Evolutionary conservation across 1,139 yeast species (phyloP).

Genomic region (Saccharomycopsis hybrid): DNA sequence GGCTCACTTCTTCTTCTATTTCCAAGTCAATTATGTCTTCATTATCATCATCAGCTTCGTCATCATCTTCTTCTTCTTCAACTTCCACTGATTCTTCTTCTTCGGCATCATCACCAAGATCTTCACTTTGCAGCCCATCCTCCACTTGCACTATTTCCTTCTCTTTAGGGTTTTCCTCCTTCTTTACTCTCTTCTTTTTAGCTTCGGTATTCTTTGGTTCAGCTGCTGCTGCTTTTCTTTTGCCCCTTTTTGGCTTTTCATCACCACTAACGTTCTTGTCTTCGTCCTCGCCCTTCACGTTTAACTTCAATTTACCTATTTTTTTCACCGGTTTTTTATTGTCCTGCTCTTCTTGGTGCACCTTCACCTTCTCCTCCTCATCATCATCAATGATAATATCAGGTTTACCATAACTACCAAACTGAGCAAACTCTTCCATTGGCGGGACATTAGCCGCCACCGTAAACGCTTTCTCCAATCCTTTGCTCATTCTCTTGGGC

Average conservation of each 20-base stretch:
- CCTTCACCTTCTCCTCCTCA: not conserved
- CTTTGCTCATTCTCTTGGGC: constrained; percentile 28
- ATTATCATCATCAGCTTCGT: constrained; percentile 17
- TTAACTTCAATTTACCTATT: not conserved
- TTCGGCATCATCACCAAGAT: constrained; percentile 21
- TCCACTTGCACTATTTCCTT: not conserved
- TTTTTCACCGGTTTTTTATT: not conserved
- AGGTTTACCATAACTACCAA: constrained; percentile 28
- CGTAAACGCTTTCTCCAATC: constrained; percentile 27
- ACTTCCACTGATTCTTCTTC: constrained; percentile 27
- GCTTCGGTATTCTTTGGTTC: not conserved
- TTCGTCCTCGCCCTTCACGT: constrained; percentile 23
- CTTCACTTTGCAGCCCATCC: not conserved
- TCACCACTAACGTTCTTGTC: constrained; percentile 23
- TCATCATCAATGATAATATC: not conserved
- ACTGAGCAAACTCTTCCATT: constrained; percentile 26
- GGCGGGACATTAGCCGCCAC: constrained; percentile 27
- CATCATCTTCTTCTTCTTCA: constrained; percentile 19
- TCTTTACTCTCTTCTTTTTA: not conserved
- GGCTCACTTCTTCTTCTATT: not conserved
- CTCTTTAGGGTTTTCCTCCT: not conserved
- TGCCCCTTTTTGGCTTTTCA: not conserved
- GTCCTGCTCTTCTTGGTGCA: not conserved
- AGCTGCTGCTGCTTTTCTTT: not conserved
- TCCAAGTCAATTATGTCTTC: constrained; percentile 11